Base-by-base conservation (phyloP, 495 filamentous ascomycete species). In the Hypoxylon fuscum region DNA sequence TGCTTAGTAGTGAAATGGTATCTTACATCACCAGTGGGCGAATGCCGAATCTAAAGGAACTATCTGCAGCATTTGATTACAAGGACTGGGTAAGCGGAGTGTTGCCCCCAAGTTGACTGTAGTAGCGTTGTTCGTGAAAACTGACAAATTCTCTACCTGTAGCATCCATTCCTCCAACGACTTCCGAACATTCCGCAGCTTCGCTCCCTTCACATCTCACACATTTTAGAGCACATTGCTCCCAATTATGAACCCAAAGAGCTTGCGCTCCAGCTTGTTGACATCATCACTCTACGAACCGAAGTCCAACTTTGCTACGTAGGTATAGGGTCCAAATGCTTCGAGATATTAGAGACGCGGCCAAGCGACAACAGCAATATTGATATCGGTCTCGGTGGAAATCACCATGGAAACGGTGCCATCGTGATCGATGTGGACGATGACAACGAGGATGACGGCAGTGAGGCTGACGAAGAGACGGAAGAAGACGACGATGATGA, bases 131-230 rank as follows among this genome's bases (percentile, higher is more conserved):
- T 32, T 18, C n/a, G 38, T 22, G 32, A 51, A 55, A 51, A 72
- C 72, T 75, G 69, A 77, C 45, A 12, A 9, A 15, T 37, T 25
- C 11, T 51, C 7, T 43, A 11, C 15, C 35, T 43, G 53, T 59
- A 96, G 93, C 94, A 98, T 78, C 88, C 83, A 60, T 92, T 98
- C 79, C 83, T 98, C 4, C 92, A 92, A 64, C 81, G 88, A 48
- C 83, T 98, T 14, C 92, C 91, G 1, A 81, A 87, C 25, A 81
- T 96, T 49, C 81, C 88, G 2, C 86, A 90, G 51, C 83, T 98
- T 23, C 87, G 87, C 2, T 88, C 90, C 1, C 79, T 97, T 4
- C 88, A 97, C 66, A 85, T 98, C 21, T 85, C 90, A 1, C 82
- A 88, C 66, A 87, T 97, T 25, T 76, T 82, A 31, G 85, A 90